A percentile compares a stretch with the other conserved stretches of the same genome.
These are phyloP conservation scores for Malus hybrid DNA, from an alignment of 331 rosid species.

Conservation along the genomic window DNA sequence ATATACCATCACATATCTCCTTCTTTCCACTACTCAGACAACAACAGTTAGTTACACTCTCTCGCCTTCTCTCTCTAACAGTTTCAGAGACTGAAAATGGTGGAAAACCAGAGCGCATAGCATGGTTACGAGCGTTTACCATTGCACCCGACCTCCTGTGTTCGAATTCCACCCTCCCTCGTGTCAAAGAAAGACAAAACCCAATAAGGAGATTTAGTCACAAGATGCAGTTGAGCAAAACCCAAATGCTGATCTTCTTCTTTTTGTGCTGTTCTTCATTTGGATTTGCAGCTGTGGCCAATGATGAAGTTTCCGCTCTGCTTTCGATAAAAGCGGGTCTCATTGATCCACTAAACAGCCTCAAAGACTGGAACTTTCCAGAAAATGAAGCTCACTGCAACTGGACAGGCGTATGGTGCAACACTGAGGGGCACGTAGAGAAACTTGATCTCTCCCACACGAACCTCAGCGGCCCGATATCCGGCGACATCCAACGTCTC, in stretches of 20 bases:
- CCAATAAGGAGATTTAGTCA: slow-evolving; percentile 10
- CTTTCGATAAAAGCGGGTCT: slow-evolving; percentile 63
- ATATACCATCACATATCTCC: slow-evolving; percentile 21
- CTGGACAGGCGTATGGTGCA: slow-evolving; percentile 78
- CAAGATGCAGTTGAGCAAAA: slow-evolving; percentile 30
- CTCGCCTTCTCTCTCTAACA: slow-evolving; percentile 6
- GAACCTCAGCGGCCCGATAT: slow-evolving; percentile 78
- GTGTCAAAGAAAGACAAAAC: slow-evolving; percentile 4
- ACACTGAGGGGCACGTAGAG: slow-evolving; percentile 44
- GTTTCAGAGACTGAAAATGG: slow-evolving; percentile 32
- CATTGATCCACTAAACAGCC: slow-evolving; percentile 49
- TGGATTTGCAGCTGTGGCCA: slow-evolving; percentile 19
- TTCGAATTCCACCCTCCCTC: background rate
- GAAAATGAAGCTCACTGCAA: slow-evolving; percentile 46
- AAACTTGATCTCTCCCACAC: slow-evolving; percentile 69
- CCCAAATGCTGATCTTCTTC: slow-evolving; percentile 35
- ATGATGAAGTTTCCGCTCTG: slow-evolving; percentile 56
- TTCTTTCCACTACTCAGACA: slow-evolving; percentile 32
- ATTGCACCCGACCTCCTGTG: background rate
- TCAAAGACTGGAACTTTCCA: slow-evolving; percentile 51
- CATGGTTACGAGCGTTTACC: background rate
- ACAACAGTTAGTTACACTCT: slow-evolving; percentile 13
- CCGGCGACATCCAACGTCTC: slow-evolving; percentile 46
- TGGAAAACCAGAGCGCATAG: slow-evolving; percentile 29
- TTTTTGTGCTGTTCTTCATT: slow-evolving; percentile 17